Percentiles rank a stretch among this genome's conserved stretches.
Conservation (phyloP, 192 early-diverging fungal genomes). For the Pilaira anomala region DNA sequence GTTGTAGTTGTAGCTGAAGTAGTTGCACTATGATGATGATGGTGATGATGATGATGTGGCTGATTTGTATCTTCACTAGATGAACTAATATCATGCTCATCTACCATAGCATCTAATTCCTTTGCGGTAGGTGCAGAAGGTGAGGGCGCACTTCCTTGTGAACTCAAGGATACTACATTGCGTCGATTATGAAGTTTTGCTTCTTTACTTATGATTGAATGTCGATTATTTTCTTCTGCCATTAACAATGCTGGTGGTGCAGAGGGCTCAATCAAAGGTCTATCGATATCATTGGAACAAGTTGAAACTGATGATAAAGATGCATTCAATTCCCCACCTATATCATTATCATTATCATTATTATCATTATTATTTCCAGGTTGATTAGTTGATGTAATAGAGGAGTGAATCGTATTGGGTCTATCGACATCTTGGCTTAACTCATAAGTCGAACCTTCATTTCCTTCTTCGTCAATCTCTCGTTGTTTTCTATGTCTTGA, state of each 20-base stretch:
- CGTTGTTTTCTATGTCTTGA: background rate
- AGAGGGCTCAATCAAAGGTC: background rate
- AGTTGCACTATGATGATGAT: slow-evolving; percentile 1
- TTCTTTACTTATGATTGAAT: background rate
- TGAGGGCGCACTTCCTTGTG: slow-evolving; percentile 4
- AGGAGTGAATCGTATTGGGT: background rate
- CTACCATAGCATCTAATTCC: slow-evolving; percentile 8
- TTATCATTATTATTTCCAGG: background rate
- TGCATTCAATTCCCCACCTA: background rate
- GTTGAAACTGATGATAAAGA: background rate
- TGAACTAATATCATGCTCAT: background rate
- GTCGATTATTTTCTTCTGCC: background rate
- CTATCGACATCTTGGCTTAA: background rate
- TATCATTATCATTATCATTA: background rate
- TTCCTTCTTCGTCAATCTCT: background rate
- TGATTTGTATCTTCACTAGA: background rate
- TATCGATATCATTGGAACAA: background rate
- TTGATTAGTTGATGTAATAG: background rate
- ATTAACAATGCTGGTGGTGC: slow-evolving; percentile 14
- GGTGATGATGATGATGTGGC: background rate
- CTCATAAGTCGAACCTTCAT: background rate
- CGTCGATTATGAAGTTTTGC: background rate
- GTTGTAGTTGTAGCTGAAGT: background rate
- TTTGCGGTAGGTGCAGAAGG: slow-evolving; percentile 32
- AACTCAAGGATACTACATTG: background rate